Evolutionary conservation across 1,284 basidiomycete genomes (phyloP), one percentile per base, ranked within the genome.

Genomic region (Waitea zeae): DNA sequence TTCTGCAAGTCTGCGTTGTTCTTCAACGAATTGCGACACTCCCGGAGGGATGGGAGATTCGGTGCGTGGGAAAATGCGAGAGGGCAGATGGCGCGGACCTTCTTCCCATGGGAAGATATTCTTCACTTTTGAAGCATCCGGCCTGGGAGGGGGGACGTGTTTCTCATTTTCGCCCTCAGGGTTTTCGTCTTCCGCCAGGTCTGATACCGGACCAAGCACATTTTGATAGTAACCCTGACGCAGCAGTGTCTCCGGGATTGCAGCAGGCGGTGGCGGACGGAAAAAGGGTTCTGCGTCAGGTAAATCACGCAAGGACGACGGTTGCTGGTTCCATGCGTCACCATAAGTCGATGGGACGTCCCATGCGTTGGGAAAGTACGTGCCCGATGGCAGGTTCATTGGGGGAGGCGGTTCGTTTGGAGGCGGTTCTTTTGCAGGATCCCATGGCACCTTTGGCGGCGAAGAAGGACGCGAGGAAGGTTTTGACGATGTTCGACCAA

Each of bases 51-150:
- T n/a, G n/a, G n/a, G n/a, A n/a, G n/a, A n/a, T n/a, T n/a, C n/a
- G n/a, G n/a, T n/a, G n/a, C n/a, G n/a, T n/a, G 87, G 88, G 50
- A 90, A 89, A 11, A 82, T 70, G 35, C 87, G 71, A 12, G 65
- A 62, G 5, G 84, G 75, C 37, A 62, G 47, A 30, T 64, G 62
- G 31, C 80, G 70, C 3, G 67, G 67, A 38, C 65, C 67, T 37
- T 71, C 66, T 51, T 97, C 92, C 92, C 92, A 97, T 5, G 92
- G 90, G 51, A 97, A 96, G n/a, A 95, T 63, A 17, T 67, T 59
- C 43, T 77, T 76, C 18, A 92, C 69, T 45, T 81, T 82, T 18
- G 54, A 57, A 12, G 60, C 66, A 49, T 92, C 79, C 1, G 90
- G 87, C 37, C 60, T 64, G 6, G 67, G 65, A 12, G 57, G 39